Base-by-base conservation (phyloP, 371 early-diverging fungal species). In the Mortierella sp. region DNA sequence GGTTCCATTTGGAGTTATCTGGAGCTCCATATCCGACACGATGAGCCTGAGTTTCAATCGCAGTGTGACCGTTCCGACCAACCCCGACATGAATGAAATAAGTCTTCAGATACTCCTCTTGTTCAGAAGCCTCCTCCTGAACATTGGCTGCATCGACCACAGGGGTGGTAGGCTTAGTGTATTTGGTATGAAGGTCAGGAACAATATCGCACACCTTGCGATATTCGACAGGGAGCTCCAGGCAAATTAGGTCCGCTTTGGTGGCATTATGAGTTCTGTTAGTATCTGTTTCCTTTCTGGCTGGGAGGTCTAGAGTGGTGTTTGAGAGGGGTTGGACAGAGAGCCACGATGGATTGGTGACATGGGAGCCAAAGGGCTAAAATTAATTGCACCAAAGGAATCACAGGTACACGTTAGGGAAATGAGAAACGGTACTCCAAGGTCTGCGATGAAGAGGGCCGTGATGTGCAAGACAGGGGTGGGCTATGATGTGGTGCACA, bases 61-160 rank as follows among this genome's bases (percentile, higher is more conserved):
- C 72, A 7, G 72, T 72, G 52, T 62, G 53, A 6, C 76, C 81
- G 43, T 71, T 64, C 19, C 28, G 65, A 16, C 81, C 81, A 14
- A 81, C 81, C 25, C 81, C 81, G 15, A 81, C 58, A 23, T 81
- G 81, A 26, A 81, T 72, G 46, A 57, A 81, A 21, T 81, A 81
- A 7, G 72, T 81, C 47, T 72, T 79, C 23, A 66, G 12, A 28
- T 62, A 72, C 18, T 64, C 57, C 21, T 64, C 52, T 1, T 64
- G 50, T 9, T 37, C 37, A 50, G 50, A 5, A 50, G 50, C 48
- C 21, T 61, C 46, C 12, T 59, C 61, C 29, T 43, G 46, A 3
- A 18, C 29, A 25, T 44, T 46, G 14, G 44, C 48, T n/a, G 26
- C 53, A 11, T 6, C 37, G 18, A 4, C 47, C 25, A 43, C 55